Evolutionary conservation across 371 early-diverging fungal species (phyloP).

Genomic region (Actinomortierella wolfii): DNA sequence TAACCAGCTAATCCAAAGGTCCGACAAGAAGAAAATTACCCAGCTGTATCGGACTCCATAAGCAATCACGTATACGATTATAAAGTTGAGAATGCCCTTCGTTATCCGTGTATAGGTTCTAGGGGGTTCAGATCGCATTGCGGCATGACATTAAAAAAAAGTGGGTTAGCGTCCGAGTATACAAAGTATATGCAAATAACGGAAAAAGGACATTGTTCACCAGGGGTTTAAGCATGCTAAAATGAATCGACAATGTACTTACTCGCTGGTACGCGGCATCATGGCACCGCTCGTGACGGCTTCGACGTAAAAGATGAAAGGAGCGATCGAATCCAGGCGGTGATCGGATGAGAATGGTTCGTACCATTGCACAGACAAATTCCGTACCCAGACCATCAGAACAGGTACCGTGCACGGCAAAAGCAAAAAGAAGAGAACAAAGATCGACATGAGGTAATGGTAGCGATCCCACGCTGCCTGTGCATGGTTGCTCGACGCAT

Average conservation of each 20-base stretch:
- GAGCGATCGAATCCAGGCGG: constrained; percentile 65
- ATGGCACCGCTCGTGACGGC: constrained; percentile 58
- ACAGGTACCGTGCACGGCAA: constrained; percentile 69
- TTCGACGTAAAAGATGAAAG: constrained; percentile 67
- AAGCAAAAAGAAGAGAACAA: constrained; percentile 61
- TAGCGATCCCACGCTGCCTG: constrained; percentile 53
- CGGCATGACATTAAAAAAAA: constrained; percentile 8
- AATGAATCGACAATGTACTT: too few relatives aligned
- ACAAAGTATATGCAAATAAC: too few relatives aligned
- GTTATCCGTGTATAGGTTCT: constrained; percentile 20
- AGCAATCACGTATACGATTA: constrained; percentile 25
- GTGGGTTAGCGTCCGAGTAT: too few relatives aligned
- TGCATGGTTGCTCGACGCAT: constrained; percentile 8
- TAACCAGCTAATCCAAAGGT: constrained; percentile 38
- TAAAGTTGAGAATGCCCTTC: constrained; percentile 27
- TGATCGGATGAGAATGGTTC: constrained; percentile 73
- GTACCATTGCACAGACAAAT: constrained; percentile 74
- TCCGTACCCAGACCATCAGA: constrained; percentile 70
- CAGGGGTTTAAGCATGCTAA: too few relatives aligned
- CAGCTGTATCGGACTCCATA: constrained; percentile 45
- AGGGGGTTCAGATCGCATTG: too few relatives aligned
- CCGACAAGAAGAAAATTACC: constrained; percentile 42
- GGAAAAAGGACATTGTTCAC: too few relatives aligned
- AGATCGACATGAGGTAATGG: constrained; percentile 62
- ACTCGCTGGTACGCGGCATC: constrained; percentile 57